Percentiles rank a stretch among this genome's conserved stretches.
Evolutionary conservation across 495 filamentous ascomycete species (phyloP).

Genomic region (Xylaria nigripes): DNA sequence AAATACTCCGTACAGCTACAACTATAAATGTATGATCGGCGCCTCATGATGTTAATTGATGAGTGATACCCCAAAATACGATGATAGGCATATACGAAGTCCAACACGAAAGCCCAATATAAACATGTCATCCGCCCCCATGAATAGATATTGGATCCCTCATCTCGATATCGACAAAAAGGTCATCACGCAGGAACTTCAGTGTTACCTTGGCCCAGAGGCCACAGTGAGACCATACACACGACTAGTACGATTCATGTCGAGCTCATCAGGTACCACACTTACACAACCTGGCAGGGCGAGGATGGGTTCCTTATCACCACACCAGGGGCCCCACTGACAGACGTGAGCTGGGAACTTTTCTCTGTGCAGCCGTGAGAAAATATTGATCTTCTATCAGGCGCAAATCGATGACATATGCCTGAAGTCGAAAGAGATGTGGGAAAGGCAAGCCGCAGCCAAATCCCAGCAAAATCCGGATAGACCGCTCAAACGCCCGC

Average conservation of each 20-base stretch:
- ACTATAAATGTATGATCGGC: constrained; percentile 7
- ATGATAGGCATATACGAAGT: constrained; percentile 5
- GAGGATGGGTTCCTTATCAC: constrained; percentile 50
- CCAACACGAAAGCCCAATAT: constrained; percentile 7
- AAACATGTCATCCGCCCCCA: constrained; percentile 34
- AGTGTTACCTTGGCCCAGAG: constrained; percentile 48
- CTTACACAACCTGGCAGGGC: constrained; percentile 36
- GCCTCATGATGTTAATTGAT: not conserved
- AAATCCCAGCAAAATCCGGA: constrained; percentile 37
- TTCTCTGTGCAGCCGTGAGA: constrained; percentile 9
- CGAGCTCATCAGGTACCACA: constrained; percentile 10
- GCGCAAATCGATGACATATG: constrained; percentile 54
- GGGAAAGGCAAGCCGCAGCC: constrained; percentile 49
- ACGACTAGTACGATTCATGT: constrained; percentile 34
- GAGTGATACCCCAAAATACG: not conserved
- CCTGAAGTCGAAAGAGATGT: constrained; percentile 46
- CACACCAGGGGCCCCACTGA: constrained; percentile 45
- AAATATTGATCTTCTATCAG: constrained; percentile 31
- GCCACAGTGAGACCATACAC: constrained; percentile 47
- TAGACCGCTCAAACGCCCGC: constrained; percentile 44
- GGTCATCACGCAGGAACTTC: constrained; percentile 48
- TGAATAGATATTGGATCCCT: constrained; percentile 52
- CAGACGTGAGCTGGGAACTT: constrained; percentile 39
- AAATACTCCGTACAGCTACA: not conserved
- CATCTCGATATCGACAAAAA: constrained; percentile 50